Evolutionary conservation across 2,329 filamentous ascomycete genomes (phyloP).

Genomic region (Lecanicillium sp.): DNA sequence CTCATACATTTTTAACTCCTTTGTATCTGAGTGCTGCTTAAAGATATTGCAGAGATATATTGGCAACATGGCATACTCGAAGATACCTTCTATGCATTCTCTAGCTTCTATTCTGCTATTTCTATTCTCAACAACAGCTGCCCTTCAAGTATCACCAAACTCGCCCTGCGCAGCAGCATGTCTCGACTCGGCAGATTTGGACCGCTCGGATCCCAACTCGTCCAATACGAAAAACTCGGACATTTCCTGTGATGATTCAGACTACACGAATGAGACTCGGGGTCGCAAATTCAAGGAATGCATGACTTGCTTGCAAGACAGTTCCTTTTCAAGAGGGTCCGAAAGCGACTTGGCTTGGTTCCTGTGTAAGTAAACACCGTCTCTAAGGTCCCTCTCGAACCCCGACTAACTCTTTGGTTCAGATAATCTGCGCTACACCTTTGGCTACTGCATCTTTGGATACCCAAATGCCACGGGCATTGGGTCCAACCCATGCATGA

Average conservation of each 20-base stretch:
- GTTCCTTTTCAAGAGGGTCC: constrained; percentile 33
- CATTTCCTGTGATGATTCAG: constrained; percentile 38
- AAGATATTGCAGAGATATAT: not conserved
- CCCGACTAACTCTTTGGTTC: not conserved
- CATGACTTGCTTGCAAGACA: constrained; percentile 44
- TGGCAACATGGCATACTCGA: not conserved
- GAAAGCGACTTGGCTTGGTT: constrained; percentile 50
- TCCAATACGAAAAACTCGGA: constrained; percentile 35
- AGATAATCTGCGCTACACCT: constrained; percentile 47
- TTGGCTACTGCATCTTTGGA: constrained; percentile 44
- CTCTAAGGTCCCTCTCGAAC: too few relatives aligned
- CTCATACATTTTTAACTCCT: not conserved
- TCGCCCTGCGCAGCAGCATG: constrained; percentile 47
- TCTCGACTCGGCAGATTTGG: constrained; percentile 30
- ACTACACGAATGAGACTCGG: constrained; percentile 25
- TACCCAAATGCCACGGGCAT: constrained; percentile 38
- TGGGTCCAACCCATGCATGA: constrained; percentile 40
- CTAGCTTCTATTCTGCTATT: not conserved
- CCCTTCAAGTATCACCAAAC: constrained; percentile 42
- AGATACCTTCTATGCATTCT: not conserved
- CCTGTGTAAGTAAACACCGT: constrained; percentile 44
- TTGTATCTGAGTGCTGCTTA: not conserved
- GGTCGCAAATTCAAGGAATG: constrained; percentile 42
- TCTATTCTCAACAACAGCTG: constrained; percentile 11
- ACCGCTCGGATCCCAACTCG: constrained; percentile 36